Base-by-base conservation (phyloP, 1,284 basidiomycete species). In the Cystobasidium slooffiae region DNA sequence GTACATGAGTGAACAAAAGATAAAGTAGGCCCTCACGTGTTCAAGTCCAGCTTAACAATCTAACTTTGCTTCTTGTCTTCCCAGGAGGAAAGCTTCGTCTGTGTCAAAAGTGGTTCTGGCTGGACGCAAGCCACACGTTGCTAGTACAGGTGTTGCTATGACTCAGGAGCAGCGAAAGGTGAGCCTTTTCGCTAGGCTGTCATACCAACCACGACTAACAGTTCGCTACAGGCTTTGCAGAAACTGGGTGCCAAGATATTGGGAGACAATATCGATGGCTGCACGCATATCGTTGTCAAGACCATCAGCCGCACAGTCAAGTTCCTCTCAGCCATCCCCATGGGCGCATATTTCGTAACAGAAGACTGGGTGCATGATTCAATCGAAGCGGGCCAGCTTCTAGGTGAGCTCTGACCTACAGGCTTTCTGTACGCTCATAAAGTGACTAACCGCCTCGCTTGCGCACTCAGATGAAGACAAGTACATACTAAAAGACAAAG, bases 221-320 rank as follows among this genome's bases (percentile, higher is more conserved):
- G 22, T 47, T 22, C 31, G 18, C 59, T 41, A 31, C 76, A 93
- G 90, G 82, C 81, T 4, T 81, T 93, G 56, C 81, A 81, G 6
- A 88, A 86, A 78, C 80, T 92, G 0, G 90, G 90, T 0, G 88
- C 86, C 53, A 82, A 81, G 4, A 88, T 86, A 77, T 81, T 93
- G 0, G 91, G 90, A 1, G 85, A 85, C 1, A 86, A 88, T 59
- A 85, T 89, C 0, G 80, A 82, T 0, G 88, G 91, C 69, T 92
- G 90, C 79, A 93, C 91, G 0, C 90, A 93, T 81, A 85, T 94
- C 22, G 81, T 93, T 52, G 87, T 87, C 10, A 86, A 86, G 52
- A 84, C 84, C 41, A 84, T 93, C 20, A 87, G 89, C 5, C 87
- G 92, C 7, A 94, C 92, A 0, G 90, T 92, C 80, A 94, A 94